A percentile compares a stretch with the other conserved stretches of the same genome.
Evolutionary conservation across 1,284 basidiomycete species (phyloP).

Genomic region (Apiotrichum akiyoshidainum): DNA sequence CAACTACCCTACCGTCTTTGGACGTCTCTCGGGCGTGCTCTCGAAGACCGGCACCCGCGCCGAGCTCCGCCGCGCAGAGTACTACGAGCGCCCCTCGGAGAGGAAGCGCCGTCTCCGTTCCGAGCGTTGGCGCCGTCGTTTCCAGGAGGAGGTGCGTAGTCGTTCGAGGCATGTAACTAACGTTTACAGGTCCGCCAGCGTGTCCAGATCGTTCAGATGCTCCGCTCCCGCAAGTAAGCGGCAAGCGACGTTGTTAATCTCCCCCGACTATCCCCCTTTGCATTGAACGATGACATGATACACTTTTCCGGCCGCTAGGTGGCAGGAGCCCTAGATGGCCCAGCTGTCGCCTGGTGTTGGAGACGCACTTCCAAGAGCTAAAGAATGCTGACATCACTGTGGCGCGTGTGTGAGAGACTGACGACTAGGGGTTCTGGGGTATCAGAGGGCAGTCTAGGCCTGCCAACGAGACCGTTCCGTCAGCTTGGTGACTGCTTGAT

Average conservation of each 20-base stretch:
- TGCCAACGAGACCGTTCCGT: too few relatives aligned
- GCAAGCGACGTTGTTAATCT: not conserved
- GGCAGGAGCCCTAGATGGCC: too few relatives aligned
- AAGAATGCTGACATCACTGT: not conserved
- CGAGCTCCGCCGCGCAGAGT: slow-evolving; percentile 28
- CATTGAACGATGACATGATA: slow-evolving; percentile 6
- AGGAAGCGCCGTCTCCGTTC: slow-evolving; percentile 31
- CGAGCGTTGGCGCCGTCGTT: slow-evolving; percentile 42
- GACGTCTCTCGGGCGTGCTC: slow-evolving; percentile 6
- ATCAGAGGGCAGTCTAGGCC: too few relatives aligned
- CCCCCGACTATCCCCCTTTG: not conserved
- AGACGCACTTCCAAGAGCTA: not conserved
- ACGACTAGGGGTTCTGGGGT: too few relatives aligned
- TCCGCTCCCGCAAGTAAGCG: slow-evolving; percentile 18
- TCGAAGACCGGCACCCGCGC: slow-evolving; percentile 9
- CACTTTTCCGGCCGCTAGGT: not conserved
- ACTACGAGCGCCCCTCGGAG: slow-evolving; percentile 40
- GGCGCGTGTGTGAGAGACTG: too few relatives aligned
- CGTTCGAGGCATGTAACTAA: not conserved
- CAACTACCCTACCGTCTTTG: slow-evolving; percentile 16
- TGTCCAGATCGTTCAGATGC: slow-evolving; percentile 17
- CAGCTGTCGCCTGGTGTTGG: too few relatives aligned
- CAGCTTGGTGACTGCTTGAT: too few relatives aligned
- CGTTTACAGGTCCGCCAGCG: slow-evolving; percentile 14
- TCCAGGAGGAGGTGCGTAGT: slow-evolving; percentile 43